These are phyloP conservation scores for Trypanosoma cruzi DNA, from an alignment of 208 protist species.

Conservation along the genomic window DNA sequence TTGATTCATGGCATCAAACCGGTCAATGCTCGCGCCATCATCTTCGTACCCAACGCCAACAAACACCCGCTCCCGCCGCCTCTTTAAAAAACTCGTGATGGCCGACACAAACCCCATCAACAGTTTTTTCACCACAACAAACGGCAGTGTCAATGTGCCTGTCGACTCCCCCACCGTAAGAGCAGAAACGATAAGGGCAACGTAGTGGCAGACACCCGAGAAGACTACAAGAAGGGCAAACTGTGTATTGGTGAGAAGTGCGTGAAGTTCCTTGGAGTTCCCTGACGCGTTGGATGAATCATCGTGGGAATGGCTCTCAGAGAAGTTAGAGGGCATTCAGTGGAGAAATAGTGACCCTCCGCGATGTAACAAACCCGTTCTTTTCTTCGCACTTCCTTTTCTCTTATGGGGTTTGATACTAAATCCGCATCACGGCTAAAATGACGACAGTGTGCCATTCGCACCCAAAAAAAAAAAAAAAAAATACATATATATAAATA, in stretches of 20 bases:
- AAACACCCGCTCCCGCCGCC: constrained; percentile 19
- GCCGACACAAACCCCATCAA: background rate
- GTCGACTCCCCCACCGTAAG: constrained; percentile 61
- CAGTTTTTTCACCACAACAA: constrained; percentile 21
- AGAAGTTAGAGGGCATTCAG: background rate
- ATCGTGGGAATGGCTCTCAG: background rate
- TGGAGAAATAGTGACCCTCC: background rate
- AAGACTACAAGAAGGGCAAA: constrained; percentile 57
- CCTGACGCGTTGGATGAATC: constrained; percentile 1
- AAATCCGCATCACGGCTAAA: background rate
- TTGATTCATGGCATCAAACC: constrained; percentile 17
- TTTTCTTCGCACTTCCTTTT: background rate
- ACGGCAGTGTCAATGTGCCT: constrained; percentile 39
- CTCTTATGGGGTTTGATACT: background rate
- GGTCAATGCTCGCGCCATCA: constrained; percentile 9
- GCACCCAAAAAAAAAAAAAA: background rate
- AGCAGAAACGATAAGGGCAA: constrained; percentile 46
- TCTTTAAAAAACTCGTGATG: background rate
- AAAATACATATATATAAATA: constrained; percentile 5
- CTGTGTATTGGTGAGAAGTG: constrained; percentile 48
- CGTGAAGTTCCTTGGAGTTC: constrained; percentile 15
- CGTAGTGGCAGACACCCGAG: constrained; percentile 51
- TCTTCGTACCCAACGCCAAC: constrained; percentile 31
- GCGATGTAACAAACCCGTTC: background rate
- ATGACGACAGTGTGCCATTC: background rate